Base-by-base conservation (phyloP, 495 filamentous ascomycete species). In the Penicillium subrubescens region DNA sequence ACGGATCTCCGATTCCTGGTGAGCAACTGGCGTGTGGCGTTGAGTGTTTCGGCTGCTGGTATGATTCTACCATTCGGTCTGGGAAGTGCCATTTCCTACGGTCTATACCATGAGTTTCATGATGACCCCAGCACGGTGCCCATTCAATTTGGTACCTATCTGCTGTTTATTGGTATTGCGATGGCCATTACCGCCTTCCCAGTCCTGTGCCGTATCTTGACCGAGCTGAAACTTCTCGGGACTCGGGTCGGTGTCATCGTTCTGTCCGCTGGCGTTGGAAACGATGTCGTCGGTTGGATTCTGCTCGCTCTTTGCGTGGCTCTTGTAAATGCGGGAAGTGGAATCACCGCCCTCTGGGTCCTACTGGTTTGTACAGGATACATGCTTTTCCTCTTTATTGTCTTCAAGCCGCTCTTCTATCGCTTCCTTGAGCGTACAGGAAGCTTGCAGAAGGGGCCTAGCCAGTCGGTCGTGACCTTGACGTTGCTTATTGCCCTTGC, bases 131-230 rank as follows among this genome's bases (percentile, higher is more conserved):
- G 81, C 17, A 85, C 83, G 0, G 83, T 86, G 5, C 81, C 81
- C 1, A 90, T 97, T 51, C 76, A 75, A 37, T 97, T 97, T 69
- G 91, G 90, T 10, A 87, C 91, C 17, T 99, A 91, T 71, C 87
- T 93, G 71, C 86, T 99, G 31, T 99, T 99, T 74, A 91, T 99
- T 67, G 95, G 93, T 71, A 92, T 96, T 46, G 95, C 95, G 3
- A 89, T 99, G 80, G 89, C 92, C 11, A 99, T 99, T 72, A 99
- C 95, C 6, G 95, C 94, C 34, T 99, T 99, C 71, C 94, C 94
- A 0, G 94, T 99, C 1, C 85, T 97, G 25, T 97, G 94, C 71
- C 91, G 95, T 64, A 99, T 99, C 63, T 79, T 99, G 62, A 93
- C 92, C 7, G 95, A 97, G 77, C 83, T 97, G 65, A 96, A 97